Evolutionary conservation across 805 yeast species (phyloP), one percentile per base, ranked within the genome.

Genomic region (Myxozyma sirexii): DNA sequence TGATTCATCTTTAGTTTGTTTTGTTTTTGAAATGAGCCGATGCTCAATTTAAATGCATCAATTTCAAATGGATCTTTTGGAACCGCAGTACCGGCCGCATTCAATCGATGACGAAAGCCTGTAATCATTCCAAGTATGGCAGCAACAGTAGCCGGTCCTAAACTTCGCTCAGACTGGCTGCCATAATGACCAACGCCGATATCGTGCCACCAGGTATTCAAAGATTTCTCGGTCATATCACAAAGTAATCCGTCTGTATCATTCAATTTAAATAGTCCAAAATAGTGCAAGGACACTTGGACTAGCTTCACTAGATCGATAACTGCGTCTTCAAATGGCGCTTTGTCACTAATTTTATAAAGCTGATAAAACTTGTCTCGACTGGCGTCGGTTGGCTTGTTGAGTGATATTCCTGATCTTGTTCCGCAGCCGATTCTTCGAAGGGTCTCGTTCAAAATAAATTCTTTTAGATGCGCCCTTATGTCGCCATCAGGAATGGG

Each of bases 211-310:
- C 98, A 93, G 46, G 79, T 77, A 1, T 72, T 68, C 24, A 90
- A 80, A 0, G 96, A 96, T 23, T 74, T 78, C 62, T 86, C 86
- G 0, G 99, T 93, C 57, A 81, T 79, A 58, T 84, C 82, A 71
- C 98, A 93, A 1, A 91, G 75, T 15, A 93, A 75, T 0, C 99
- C 98, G 74, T 94, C 97, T 57, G 89, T 88, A 64, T 80, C 84
- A 33, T 75, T 75, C 0, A 89, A 84, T 52, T 84, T 86, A 13
- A 90, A 77, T 43, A 90, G 73, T 57, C 85, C 88, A 72, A 88
- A 92, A 72, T 91, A 92, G 67, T 83, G 87, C 24, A 93, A 78
- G 42, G 88, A 82, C 0, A 85, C 84, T 73, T 93, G 99, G 1
- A 89, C 76, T 26, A 90, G 71, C 42, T 84, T 82, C 2, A 91